These are phyloP conservation scores for Aspergillus coremiiformis DNA, from an alignment of 495 filamentous ascomycete genomes.

Conservation along the genomic window DNA sequence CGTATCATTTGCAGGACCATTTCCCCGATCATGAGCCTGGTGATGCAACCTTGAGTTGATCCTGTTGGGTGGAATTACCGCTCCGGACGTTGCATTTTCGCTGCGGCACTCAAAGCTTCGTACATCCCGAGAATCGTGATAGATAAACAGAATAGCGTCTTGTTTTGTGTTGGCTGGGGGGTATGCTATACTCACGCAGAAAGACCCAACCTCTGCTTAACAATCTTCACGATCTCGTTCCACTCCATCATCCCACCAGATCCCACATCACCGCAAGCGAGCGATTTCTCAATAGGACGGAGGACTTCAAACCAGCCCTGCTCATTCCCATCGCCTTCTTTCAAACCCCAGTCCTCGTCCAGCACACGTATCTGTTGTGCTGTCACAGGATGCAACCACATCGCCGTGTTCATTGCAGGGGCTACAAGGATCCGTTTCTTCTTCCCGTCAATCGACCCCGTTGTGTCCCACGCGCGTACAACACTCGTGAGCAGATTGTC, in stretches of 20 bases:
- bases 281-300: slow-evolving; percentile 56
- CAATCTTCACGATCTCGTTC: slow-evolving; percentile 57
- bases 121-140: neutral
- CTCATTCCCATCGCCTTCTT: slow-evolving; percentile 16
- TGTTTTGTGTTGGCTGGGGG: neutral
- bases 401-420: slow-evolving; percentile 80
- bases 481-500: slow-evolving; percentile 65
- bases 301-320: slow-evolving; percentile 73
- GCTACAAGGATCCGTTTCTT: slow-evolving; percentile 30
- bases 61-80: neutral
- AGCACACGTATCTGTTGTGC: slow-evolving; percentile 59
- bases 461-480: slow-evolving; percentile 84
- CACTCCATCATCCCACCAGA: slow-evolving; percentile 73
- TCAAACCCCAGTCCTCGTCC: slow-evolving; percentile 62
- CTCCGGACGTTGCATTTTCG: neutral
- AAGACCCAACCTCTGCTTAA: slow-evolving; percentile 37
- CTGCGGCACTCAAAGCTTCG: neutral
- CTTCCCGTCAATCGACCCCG: slow-evolving; percentile 46
- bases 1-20: neutral
- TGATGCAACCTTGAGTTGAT: neutral
- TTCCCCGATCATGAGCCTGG: neutral
- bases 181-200: neutral
- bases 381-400: slow-evolving; percentile 84
- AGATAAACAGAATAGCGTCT: neutral
- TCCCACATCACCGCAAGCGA: slow-evolving; percentile 79